Percentiles rank a stretch among this genome's conserved stretches.
Conservation (phyloP, 768 basidiomycete species). For the Leccinellum albellum region DNA sequence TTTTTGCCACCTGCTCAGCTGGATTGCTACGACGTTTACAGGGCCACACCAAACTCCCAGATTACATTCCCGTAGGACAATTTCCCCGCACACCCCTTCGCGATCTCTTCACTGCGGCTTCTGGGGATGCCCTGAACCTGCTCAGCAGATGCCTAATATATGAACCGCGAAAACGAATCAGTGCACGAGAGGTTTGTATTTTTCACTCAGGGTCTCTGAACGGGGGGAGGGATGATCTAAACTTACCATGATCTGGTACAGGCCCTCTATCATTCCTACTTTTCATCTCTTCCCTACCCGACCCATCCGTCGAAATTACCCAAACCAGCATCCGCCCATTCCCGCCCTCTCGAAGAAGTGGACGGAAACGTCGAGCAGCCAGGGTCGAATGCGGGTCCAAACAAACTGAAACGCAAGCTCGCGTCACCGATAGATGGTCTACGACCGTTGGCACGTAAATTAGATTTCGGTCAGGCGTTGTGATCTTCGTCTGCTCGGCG, state of each 20-base stretch:
- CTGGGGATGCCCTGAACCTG: conserved; percentile 78
- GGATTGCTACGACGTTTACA: too few relatives aligned
- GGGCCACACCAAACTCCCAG: conserved; percentile 89
- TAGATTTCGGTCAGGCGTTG: conserved; percentile 61
- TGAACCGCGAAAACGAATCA: conserved; percentile 80
- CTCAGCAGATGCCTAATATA: conserved; percentile 76
- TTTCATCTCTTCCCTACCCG: conserved; percentile 80
- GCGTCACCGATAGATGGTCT: conserved; percentile 49
- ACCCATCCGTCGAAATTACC: conserved; percentile 88
- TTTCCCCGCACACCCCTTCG: conserved; percentile 81
- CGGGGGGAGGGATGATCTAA: not conserved
- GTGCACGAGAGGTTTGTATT: conserved; percentile 66
- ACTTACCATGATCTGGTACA: conserved; percentile 25
- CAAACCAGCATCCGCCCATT: conserved; percentile 50
- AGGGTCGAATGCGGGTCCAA: conserved; percentile 46
- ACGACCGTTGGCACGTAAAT: conserved; percentile 61
- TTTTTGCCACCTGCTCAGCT: not conserved
- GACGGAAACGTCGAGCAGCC: conserved; percentile 66
- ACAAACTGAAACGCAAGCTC: conserved; percentile 68
- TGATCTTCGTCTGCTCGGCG: not conserved
- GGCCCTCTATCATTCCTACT: conserved; percentile 88
- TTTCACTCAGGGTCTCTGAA: not conserved
- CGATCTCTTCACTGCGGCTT: conserved; percentile 89
- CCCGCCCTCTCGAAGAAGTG: conserved; percentile 69
- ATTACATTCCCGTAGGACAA: conserved; percentile 83